These are phyloP conservation scores for Gynostemma pentaphyllum DNA, from an alignment of 306 rosid genomes.

Conservation along the genomic window DNA sequence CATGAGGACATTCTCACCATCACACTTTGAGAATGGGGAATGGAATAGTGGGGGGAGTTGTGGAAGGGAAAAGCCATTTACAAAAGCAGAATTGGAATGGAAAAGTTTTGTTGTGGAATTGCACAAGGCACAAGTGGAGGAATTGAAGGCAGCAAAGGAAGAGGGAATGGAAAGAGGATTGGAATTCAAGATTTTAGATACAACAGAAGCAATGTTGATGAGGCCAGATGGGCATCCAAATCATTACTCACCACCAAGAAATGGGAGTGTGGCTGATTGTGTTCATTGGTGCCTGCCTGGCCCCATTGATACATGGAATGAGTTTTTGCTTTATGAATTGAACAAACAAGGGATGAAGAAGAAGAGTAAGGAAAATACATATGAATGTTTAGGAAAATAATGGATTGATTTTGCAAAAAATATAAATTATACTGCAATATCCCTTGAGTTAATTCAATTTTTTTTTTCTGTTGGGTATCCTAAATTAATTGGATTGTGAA, in stretches of 20 bases:
- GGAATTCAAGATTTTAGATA: slow-evolving; percentile 40
- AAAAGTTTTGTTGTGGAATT: slow-evolving; percentile 26
- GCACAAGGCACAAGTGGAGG: slow-evolving; percentile 42
- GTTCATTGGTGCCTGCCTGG: slow-evolving; percentile 94
- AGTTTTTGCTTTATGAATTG: slow-evolving; percentile 48
- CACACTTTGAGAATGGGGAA: slow-evolving; percentile 79
- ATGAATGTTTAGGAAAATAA: neutral
- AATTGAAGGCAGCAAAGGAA: slow-evolving; percentile 35
- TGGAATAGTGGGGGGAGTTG: slow-evolving; percentile 90
- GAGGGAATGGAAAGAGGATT: slow-evolving; percentile 33
- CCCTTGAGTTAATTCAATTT: neutral
- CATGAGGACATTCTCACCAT: slow-evolving; percentile 75
- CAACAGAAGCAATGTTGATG: slow-evolving; percentile 59
- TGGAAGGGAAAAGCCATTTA: slow-evolving; percentile 48
- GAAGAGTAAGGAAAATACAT: neutral
- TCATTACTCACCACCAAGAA: slow-evolving; percentile 31
- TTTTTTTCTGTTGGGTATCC: neutral
- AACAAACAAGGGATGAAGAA: too few relatives aligned
- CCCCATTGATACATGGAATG: slow-evolving; percentile 89
- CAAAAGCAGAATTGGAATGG: slow-evolving; percentile 29
- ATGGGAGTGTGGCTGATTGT: slow-evolving; percentile 45
- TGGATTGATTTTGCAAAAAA: neutral
- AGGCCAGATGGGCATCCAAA: slow-evolving; percentile 97
- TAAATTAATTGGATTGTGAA: neutral
- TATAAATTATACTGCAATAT: neutral